A percentile compares a stretch with the other conserved stretches of the same genome.
These are phyloP conservation scores for Gelatoporia subvermispora DNA, from an alignment of 768 basidiomycete genomes.

Conservation along the genomic window DNA sequence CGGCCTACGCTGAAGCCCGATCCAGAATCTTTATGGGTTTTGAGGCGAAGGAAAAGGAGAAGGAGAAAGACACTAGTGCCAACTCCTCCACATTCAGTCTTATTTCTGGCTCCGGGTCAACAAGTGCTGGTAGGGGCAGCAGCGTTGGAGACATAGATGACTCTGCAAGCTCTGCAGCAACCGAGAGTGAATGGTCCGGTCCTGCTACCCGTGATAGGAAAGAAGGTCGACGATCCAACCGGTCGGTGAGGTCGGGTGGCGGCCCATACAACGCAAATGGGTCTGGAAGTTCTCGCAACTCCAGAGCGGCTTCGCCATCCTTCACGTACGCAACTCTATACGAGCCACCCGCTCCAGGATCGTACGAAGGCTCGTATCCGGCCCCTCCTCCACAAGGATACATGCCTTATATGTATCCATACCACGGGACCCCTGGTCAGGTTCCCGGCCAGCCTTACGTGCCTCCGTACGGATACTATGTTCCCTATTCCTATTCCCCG, in stretches of 20 bases:
- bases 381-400: conserved; percentile 20
- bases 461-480: conserved; percentile 46
- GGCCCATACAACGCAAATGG: conserved; percentile 46
- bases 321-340: conserved; percentile 73
- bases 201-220: conserved; percentile 52
- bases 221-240: conserved; percentile 49
- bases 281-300: conserved; percentile 62
- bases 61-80: conserved; percentile 68
- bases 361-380: conserved; percentile 11
- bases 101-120: conserved; percentile 62
- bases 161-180: conserved; percentile 63
- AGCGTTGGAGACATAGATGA: conserved; percentile 67
- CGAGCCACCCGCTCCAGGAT: conserved; percentile 43
- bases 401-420: conserved; percentile 24
- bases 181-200: conserved; percentile 79
- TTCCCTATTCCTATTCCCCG: conserved; percentile 48
- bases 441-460: conserved; percentile 24
- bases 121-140: conserved; percentile 51
- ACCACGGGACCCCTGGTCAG: conserved; percentile 28
- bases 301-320: conserved; percentile 70
- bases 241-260: conserved; percentile 51
- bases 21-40: conserved; percentile 84
- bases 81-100: conserved; percentile 74
- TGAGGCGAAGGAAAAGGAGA: conserved; percentile 53
- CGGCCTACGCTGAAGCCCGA: conserved; percentile 84